Conservation (phyloP, 129 eudicot species). For the Pseudognaphalium luteoalbum region DNA sequence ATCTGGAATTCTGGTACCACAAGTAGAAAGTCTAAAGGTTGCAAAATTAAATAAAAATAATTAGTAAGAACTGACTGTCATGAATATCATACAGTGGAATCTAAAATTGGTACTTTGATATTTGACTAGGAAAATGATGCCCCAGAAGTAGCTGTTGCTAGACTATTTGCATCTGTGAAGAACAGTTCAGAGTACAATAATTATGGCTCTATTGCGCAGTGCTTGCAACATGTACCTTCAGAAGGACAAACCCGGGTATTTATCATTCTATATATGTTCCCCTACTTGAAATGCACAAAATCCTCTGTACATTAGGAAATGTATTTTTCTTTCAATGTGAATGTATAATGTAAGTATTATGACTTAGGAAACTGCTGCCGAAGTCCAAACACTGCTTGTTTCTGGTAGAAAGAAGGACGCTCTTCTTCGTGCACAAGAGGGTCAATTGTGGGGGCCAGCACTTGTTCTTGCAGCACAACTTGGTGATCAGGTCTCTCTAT, state of each 20-base stretch:
- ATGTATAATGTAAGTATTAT: slow-evolving; percentile 12
- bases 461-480: slow-evolving; percentile 96
- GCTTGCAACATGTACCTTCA: slow-evolving; percentile 85
- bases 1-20: not conserved
- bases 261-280: slow-evolving; percentile 10
- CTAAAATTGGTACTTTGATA: slow-evolving; percentile 9
- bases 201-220: slow-evolving; percentile 58
- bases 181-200: slow-evolving; percentile 41
- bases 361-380: slow-evolving; percentile 78
- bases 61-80: not conserved
- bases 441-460: slow-evolving; percentile 95
- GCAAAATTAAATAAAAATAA: not conserved
- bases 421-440: slow-evolving; percentile 82
- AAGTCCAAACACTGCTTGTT: slow-evolving; percentile 84
- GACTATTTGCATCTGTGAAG: slow-evolving; percentile 41
- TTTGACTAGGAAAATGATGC: slow-evolving; percentile 38
- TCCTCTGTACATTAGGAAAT: slow-evolving; percentile 1
- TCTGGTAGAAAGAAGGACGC: slow-evolving; percentile 92
- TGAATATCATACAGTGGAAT: slow-evolving; percentile 4
- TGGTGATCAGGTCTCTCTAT: slow-evolving; percentile 79
- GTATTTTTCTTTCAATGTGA: not conserved
- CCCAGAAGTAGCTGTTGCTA: slow-evolving; percentile 46
- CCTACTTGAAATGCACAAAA: slow-evolving; percentile 13
- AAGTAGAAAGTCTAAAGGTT: no score
- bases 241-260: slow-evolving; percentile 79